phyloP scores from a whole-genome alignment of 768 basidiomycete genomes.

The Russula emetica region DNA sequence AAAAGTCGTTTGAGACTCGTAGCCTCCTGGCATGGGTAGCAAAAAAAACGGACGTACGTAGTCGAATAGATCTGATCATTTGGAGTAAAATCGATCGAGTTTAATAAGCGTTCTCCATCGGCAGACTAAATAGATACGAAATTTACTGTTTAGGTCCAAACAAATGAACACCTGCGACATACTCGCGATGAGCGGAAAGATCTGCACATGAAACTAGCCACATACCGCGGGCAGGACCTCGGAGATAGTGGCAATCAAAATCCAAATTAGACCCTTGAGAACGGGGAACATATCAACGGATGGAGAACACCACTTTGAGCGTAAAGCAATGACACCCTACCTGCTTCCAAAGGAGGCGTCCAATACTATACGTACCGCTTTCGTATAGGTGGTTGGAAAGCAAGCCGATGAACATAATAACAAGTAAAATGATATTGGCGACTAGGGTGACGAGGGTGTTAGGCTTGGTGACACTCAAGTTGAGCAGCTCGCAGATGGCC shows the following conservation, averaged over 20 bases:
- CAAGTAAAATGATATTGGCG: too few relatives aligned
- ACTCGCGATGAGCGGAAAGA: too few relatives aligned
- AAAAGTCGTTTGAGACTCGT: not conserved
- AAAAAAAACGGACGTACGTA: not conserved
- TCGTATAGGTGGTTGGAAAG: not conserved
- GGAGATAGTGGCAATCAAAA: not conserved
- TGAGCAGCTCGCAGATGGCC: too few relatives aligned
- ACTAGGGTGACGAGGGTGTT: too few relatives aligned
- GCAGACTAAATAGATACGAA: not conserved
- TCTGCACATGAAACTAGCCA: too few relatives aligned
- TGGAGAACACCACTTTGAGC: not conserved
- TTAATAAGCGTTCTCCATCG: not conserved
- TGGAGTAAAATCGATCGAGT: too few relatives aligned
- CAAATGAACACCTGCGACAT: not conserved
- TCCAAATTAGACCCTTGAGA: conserved; percentile 5
- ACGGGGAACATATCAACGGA: not conserved
- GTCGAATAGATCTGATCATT: not conserved
- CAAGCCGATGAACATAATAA: too few relatives aligned
- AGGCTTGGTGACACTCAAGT: too few relatives aligned
- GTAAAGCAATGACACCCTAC: not conserved
- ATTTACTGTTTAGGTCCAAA: conserved; percentile 3
- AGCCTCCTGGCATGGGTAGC: not conserved
- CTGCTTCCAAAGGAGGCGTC: conserved; percentile 1
- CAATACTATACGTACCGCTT: not conserved
- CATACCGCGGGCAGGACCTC: not conserved